Evolutionary conservation across 2,329 filamentous ascomycete species (phyloP).

Genomic region (Colletotrichum lini): DNA sequence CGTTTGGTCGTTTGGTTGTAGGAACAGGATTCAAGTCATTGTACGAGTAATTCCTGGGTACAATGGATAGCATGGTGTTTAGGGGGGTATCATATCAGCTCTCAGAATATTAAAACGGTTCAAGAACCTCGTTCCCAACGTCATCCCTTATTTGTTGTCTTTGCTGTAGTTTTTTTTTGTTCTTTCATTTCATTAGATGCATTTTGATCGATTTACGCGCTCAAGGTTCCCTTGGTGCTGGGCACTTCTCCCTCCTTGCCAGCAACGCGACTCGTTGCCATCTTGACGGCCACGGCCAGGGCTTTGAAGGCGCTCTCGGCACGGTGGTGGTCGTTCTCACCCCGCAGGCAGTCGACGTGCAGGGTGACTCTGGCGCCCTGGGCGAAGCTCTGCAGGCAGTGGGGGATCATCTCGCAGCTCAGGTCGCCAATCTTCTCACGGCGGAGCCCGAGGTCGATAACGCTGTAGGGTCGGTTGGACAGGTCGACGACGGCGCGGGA

Average conservation of each 20-base stretch:
- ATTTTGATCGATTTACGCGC: conserved; percentile 52
- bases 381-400: conserved; percentile 95
- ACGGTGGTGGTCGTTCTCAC: conserved; percentile 95
- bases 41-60: conserved; percentile 35
- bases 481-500: conserved; percentile 95
- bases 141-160: conserved; percentile 12
- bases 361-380: conserved; percentile 92
- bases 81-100: conserved; percentile 38
- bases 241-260: conserved; percentile 93
- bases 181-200: background rate
- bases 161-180: background rate
- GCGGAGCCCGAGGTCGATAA: conserved; percentile 86
- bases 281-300: conserved; percentile 85
- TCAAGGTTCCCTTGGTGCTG: conserved; percentile 94
- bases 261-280: conserved; percentile 80
- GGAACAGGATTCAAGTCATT: conserved; percentile 32
- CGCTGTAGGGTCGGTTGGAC: conserved; percentile 89
- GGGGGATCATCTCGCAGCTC: conserved; percentile 96
- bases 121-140: conserved; percentile 25
- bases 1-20: conserved; percentile 32
- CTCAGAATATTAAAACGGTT: conserved; percentile 29
- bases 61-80: conserved; percentile 43
- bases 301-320: conserved; percentile 99
- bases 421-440: conserved; percentile 95
- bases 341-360: conserved; percentile 92